These are phyloP conservation scores for Ogataea ramenticola DNA, from an alignment of 805 yeast genomes.

Conservation along the genomic window DNA sequence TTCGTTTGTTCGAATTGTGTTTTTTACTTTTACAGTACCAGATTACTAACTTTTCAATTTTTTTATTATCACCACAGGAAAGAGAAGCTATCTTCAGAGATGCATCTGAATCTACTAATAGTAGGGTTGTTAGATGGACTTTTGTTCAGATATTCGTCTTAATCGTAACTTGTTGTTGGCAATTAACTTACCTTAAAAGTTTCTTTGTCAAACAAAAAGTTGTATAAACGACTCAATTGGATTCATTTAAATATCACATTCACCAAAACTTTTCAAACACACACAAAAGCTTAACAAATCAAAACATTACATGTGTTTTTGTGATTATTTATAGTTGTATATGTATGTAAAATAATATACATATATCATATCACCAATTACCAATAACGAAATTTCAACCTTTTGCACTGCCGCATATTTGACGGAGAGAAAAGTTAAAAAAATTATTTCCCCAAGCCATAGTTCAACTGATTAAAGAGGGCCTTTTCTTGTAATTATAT, in stretches of 20 bases:
- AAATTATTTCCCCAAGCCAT: not conserved
- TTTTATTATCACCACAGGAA: slow-evolving; percentile 25
- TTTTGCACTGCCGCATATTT: not conserved
- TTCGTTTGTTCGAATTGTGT: not conserved
- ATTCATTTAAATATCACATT: too few relatives aligned
- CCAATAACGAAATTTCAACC: too few relatives aligned
- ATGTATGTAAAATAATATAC: too few relatives aligned
- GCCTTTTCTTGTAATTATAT: too few relatives aligned
- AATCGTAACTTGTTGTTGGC: slow-evolving; percentile 65
- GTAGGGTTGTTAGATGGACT: slow-evolving; percentile 70
- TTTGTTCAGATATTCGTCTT: slow-evolving; percentile 57
- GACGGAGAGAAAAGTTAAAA: not conserved
- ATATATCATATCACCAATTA: too few relatives aligned
- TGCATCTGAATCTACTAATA: slow-evolving; percentile 61
- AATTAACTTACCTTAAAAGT: slow-evolving; percentile 63
- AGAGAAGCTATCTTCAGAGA: slow-evolving; percentile 71
- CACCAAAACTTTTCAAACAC: too few relatives aligned
- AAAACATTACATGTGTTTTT: too few relatives aligned
- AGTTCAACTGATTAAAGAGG: too few relatives aligned
- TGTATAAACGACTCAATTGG: slow-evolving; percentile 28
- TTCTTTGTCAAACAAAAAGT: slow-evolving; percentile 77
- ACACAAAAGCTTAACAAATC: too few relatives aligned
- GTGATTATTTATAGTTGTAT: too few relatives aligned
- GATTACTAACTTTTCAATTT: not conserved
- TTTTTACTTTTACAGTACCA: too few relatives aligned